A percentile compares a stretch with the other conserved stretches of the same genome.
These are phyloP conservation scores for Carnegiea gigantea DNA, from an alignment of 179 eudicot species.

Conservation along the genomic window DNA sequence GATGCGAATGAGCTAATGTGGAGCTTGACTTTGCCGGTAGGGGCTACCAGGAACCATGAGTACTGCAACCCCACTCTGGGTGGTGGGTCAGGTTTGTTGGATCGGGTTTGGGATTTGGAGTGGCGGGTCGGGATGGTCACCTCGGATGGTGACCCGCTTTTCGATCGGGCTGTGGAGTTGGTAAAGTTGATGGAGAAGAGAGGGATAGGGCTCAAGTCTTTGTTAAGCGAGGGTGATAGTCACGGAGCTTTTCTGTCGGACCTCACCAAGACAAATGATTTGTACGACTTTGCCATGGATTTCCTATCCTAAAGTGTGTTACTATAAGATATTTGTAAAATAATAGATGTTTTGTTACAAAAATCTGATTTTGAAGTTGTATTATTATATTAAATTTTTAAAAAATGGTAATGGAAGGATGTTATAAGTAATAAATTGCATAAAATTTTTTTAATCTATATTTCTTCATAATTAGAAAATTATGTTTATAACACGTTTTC, in stretches of 20 bases:
- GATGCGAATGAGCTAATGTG: conserved; percentile 30
- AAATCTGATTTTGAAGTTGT: too few relatives aligned
- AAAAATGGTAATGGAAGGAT: too few relatives aligned
- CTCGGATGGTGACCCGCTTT: conserved; percentile 34
- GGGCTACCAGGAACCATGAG: conserved; percentile 35
- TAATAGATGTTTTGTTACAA: too few relatives aligned
- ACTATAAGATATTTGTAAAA: too few relatives aligned
- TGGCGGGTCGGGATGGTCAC: conserved; percentile 32
- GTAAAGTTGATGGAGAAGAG: conserved; percentile 32
- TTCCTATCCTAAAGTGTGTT: too few relatives aligned
- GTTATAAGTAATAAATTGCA: too few relatives aligned
- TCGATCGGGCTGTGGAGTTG: conserved; percentile 36
- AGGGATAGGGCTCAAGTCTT: conserved; percentile 25
- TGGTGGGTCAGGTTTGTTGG: conserved; percentile 13
- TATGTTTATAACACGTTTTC: too few relatives aligned
- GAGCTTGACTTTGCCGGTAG: conserved; percentile 40
- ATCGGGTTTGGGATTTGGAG: conserved; percentile 23
- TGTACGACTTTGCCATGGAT: neutral
- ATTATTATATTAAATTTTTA: too few relatives aligned
- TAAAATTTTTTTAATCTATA: too few relatives aligned
- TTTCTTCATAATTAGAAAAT: too few relatives aligned
- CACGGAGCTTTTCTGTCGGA: conserved; percentile 24
- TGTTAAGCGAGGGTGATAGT: conserved; percentile 20
- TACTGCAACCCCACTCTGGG: conserved; percentile 29
- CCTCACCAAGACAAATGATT: neutral